These are phyloP conservation scores for Agaricus sinodeliciosus DNA, from an alignment of 768 basidiomycete species.

Conservation along the genomic window DNA sequence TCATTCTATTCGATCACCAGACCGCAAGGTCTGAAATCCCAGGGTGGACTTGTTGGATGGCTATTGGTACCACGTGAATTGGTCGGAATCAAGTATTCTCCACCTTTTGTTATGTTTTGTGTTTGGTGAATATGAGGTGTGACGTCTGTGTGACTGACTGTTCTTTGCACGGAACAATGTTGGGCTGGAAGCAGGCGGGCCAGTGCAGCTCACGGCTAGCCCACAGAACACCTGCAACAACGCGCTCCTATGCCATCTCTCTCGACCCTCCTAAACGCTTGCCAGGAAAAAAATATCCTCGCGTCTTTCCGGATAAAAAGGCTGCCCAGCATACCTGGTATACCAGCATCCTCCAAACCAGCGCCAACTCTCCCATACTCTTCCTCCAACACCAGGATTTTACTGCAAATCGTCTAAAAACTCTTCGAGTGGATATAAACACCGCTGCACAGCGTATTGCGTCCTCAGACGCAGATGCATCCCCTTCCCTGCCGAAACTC, in stretches of 20 bases:
- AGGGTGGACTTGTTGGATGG: slow-evolving; percentile 16
- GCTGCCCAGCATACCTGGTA: slow-evolving; percentile 78
- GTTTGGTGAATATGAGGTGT: neutral
- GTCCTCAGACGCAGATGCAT: slow-evolving; percentile 25
- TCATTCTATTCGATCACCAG: slow-evolving; percentile 3
- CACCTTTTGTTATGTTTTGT: no score
- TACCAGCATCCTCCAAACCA: slow-evolving; percentile 57
- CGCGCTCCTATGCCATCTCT: slow-evolving; percentile 51
- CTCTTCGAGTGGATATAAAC: slow-evolving; percentile 63
- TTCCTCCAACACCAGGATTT: slow-evolving; percentile 79
- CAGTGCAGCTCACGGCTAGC: neutral
- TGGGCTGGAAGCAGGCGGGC: slow-evolving; percentile 1
- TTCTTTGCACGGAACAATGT: slow-evolving; percentile 3
- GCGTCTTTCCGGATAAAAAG: slow-evolving; percentile 76
- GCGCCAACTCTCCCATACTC: slow-evolving; percentile 55
- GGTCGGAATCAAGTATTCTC: no score
- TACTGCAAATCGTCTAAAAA: slow-evolving; percentile 55
- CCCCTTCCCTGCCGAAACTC: slow-evolving; percentile 42
- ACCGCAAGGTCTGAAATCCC: neutral
- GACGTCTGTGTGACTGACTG: slow-evolving; percentile 3
- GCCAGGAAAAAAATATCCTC: slow-evolving; percentile 48
- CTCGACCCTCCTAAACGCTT: slow-evolving; percentile 44
- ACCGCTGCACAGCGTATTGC: slow-evolving; percentile 43
- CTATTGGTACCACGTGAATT: neutral
- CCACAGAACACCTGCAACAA: slow-evolving; percentile 5